Conservation (phyloP, 352 stramenopile species). For the Phytophthora citrophthora region DNA sequence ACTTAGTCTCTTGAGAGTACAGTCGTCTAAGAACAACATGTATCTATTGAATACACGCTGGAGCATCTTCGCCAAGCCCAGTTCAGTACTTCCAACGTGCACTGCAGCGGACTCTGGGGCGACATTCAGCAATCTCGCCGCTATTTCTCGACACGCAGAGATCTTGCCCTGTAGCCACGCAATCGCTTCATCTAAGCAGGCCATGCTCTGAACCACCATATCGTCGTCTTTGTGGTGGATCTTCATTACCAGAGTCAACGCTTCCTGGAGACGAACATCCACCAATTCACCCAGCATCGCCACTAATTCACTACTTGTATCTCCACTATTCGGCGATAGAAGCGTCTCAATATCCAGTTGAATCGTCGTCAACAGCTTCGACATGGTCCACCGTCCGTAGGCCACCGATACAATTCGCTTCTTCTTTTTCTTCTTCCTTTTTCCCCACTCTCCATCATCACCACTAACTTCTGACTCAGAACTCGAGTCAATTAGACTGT, state of each 20-base stretch:
- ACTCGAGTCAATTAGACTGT: conserved; percentile 12
- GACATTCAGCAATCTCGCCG: conserved; percentile 25
- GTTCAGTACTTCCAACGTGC: conserved; percentile 49
- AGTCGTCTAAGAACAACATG: conserved; percentile 27
- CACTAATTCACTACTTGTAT: conserved; percentile 34
- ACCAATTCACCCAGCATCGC: conserved; percentile 44
- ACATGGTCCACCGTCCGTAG: conserved; percentile 60
- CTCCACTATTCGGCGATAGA: conserved; percentile 14
- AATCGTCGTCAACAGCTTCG: conserved; percentile 47
- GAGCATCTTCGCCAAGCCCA: conserved; percentile 57
- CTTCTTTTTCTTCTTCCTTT: conserved; percentile 2
- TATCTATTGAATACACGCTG: conserved; percentile 47
- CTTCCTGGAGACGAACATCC: conserved; percentile 24
- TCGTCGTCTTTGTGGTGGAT: conserved; percentile 22
- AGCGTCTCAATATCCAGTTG: conserved; percentile 34
- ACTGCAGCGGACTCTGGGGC: conserved; percentile 5
- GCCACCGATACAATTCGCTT: conserved; percentile 7
- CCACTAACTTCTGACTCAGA: conserved; percentile 15
- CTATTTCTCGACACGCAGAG: conserved; percentile 23
- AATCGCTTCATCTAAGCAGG: conserved; percentile 46
- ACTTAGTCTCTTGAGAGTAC: conserved; percentile 1
- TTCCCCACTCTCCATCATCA: conserved; percentile 6
- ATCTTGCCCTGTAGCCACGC: conserved; percentile 57
- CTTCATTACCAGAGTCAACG: conserved; percentile 16
- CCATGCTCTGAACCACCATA: conserved; percentile 35